Conservation (phyloP, 345 rosid genomes). For the Sapria himalayana region DNA sequence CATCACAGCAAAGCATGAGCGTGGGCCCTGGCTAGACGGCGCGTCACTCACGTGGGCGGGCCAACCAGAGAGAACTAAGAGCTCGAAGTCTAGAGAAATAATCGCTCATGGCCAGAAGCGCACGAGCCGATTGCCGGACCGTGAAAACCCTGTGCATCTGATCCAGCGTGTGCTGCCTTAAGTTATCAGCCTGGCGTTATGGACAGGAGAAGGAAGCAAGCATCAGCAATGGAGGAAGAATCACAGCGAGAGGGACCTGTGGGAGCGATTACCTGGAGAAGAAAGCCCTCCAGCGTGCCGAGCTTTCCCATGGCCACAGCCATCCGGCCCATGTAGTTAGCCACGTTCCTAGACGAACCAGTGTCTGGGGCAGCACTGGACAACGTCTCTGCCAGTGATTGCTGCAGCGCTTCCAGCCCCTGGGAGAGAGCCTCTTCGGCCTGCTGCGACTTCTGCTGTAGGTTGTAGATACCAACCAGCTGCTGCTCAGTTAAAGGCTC, state of each 20-base stretch:
- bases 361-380: constrained; percentile 54
- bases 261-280: too few species aligned
- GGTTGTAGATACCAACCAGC: constrained; percentile 32
- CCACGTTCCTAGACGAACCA: constrained; percentile 58
- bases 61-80: constrained; percentile 75
- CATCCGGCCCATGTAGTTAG: constrained; percentile 98
- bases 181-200: constrained; percentile 19
- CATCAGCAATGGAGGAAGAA: neutral
- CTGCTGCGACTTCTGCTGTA: constrained; percentile 84
- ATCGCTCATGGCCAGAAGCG: constrained; percentile 51
- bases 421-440: constrained; percentile 88
- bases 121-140: constrained; percentile 68
- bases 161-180: constrained; percentile 46
- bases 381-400: constrained; percentile 68
- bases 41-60: constrained; percentile 31
- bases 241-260: constrained; percentile 3
- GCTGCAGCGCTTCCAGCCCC: constrained; percentile 28
- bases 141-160: constrained; percentile 42
- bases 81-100: constrained; percentile 81
- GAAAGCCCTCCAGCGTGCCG: constrained; percentile 72
- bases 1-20: too few species aligned
- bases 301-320: constrained; percentile 99
- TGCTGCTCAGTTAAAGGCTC: constrained; percentile 91
- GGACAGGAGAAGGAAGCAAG: neutral
- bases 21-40: too few species aligned